Conservation (phyloP, 2,329 filamentous ascomycete genomes). For the Davidsoniella neocaledoniae region DNA sequence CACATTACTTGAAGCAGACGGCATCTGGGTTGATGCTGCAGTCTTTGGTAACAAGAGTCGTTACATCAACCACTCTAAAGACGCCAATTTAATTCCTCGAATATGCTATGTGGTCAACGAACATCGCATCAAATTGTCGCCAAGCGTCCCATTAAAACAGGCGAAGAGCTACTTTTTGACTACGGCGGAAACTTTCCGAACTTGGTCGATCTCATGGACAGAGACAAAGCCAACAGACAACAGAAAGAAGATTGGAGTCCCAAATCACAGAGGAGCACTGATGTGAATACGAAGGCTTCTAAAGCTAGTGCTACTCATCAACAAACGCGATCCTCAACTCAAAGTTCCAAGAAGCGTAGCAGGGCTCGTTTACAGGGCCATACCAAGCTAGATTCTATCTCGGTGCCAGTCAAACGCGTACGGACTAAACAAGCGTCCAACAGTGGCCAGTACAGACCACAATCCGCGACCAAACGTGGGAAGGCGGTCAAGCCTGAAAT, state of each 20-base stretch:
- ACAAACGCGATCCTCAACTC: too few species aligned
- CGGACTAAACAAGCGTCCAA: background rate
- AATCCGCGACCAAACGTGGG: too few species aligned
- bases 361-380: too few species aligned
- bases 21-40: slow-evolving; percentile 56
- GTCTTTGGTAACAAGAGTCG: slow-evolving; percentile 65
- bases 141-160: slow-evolving; percentile 45
- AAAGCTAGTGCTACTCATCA: background rate
- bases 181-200: slow-evolving; percentile 57
- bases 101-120: slow-evolving; percentile 60
- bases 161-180: slow-evolving; percentile 68
- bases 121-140: slow-evolving; percentile 58
- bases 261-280: background rate
- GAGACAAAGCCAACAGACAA: slow-evolving; percentile 4
- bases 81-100: slow-evolving; percentile 40
- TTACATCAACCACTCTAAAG: slow-evolving; percentile 64
- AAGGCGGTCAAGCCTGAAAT: too few species aligned
- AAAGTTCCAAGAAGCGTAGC: too few species aligned
- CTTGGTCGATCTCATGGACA: slow-evolving; percentile 21
- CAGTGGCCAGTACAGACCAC: too few species aligned
- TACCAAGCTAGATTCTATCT: background rate
- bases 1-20: slow-evolving; percentile 40
- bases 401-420: background rate
- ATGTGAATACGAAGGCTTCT: background rate
- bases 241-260: background rate